Evolutionary conservation across 148 eudicot genomes (phyloP), one percentile per base, ranked within the genome.

Genomic region (Rhododendron molle): DNA sequence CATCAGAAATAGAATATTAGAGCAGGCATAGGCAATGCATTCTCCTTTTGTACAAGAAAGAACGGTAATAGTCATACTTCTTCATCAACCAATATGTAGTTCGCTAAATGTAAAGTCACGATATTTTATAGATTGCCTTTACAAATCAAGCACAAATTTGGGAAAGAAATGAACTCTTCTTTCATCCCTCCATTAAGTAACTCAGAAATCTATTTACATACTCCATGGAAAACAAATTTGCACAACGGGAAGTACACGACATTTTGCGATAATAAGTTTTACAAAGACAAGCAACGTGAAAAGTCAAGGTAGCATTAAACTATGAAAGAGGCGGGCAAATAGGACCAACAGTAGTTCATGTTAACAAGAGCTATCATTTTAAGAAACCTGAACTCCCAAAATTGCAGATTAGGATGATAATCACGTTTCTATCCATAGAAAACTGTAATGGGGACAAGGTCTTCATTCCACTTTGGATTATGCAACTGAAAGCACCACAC

Each of bases 21-120:
- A 13, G 58, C 80, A 73, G 80, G 78, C 74, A 49, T 52, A 36
- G 21, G 36, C 72, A 76, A 11, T 38, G 84, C 43, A 81, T 71
- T 81, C 54, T 73, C 28, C 23, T 71, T 10, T 81, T 74, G 56
- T 16, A 54, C 78, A 86, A 81, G 76, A 28, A 46, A 71, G 84
- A 50, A 74, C 5, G 40, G 30, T 34, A 81, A 40, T 50, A 73
- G n/a, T 43, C 58, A 26, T 3, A 23, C 43, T 74, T 78, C 10
- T 67, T 60, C 47, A 18, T 46, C 15, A 83, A n/a, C 58, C 49
- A 67, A 5, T 10, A 43, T 13, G 34, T 23, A 23, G 50, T 65
- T 82, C 9, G 14, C 18, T 60, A 60, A 30, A 21, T 43, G 36
- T 34, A 65, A n/a, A 46, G 38, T 56, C 54, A 44, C 10, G 3